Base-by-base conservation (phyloP, 129 eudicot species). In the Ambrosia trifida region DNA sequence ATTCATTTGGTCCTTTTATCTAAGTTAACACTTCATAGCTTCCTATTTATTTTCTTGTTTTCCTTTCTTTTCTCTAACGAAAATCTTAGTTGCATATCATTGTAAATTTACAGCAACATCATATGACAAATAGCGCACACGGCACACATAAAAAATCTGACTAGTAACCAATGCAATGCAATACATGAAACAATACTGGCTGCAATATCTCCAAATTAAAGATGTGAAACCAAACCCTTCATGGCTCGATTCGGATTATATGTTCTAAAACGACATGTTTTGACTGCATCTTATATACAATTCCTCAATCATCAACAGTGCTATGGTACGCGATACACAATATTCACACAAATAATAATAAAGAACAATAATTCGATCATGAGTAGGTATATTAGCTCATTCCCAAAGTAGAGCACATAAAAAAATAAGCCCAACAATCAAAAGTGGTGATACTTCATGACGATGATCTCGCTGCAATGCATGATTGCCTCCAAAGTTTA, bases 401-500 rank as follows among this genome's bases (percentile, higher is more conserved):
- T 81, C 82, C 87, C 87, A 86, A 65, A 86, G 18, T 33, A 89
- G 79, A 67, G 89, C 75, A 63, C 79, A 36, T 11, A 89, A 73
- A 65, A 86, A 89, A 69, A 76, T 24, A 41, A 81, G 70, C 32
- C 89, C 85, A 72, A 89, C 76, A 61, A 89, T 66, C 71, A 86
- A 60, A 36, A 81, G 76, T 41, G 88, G 84, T 18, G 88, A 45
- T 73, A 80, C 84, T 82, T 84, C 89, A 66, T 82, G 77, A 64
- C 74, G 89, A 31, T 78, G 87, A 76, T 58, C 82, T 61, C 82
- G 68, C 8, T 50, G 78, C n/a, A 71, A 61, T 17, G 64, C 78
- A 67, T 75, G 88, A n/a, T 72, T 81, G 54, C 89, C 89, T 44
- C 84, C 88, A 62, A 63, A 69, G 13, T 84, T 81, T 3, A 84